Base-by-base conservation (phyloP, 2,329 filamentous ascomycete species). In the Orbilia ellipsospora region DNA sequence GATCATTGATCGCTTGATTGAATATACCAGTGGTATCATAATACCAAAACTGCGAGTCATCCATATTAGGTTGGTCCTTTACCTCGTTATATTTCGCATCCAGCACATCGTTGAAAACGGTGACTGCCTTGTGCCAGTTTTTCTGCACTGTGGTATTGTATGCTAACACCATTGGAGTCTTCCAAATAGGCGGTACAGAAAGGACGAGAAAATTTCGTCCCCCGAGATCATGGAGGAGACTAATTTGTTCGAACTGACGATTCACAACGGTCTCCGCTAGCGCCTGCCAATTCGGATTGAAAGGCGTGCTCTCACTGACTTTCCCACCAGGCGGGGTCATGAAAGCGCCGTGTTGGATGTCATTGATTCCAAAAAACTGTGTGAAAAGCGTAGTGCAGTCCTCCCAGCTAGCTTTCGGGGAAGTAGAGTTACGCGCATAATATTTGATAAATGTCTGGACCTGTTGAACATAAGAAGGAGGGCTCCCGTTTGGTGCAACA, bases 351-450 rank as follows among this genome's bases (percentile, higher is more conserved):
- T 56, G 52, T 56, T 56, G 52, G 52, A 56, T 36, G 28, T 56
- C 52, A 56, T 56, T 56, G 52, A 56, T 56, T 56, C 52, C 52
- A 20, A 56, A 56, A 15, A 56, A 56, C 16, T 56, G 52, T 15
- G 52, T 56, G 18, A 56, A 56, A 56, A 56, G 52, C 4, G 52
- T 56, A n/a, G 52, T 56, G 8, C 52, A 56, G 28, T 40, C 40
- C 28, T 56, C 52, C 52, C 52, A 56, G 26, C 10, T 56, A 18
- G 52, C 52, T 36, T 56, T 56, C 1, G 52, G 52, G 15, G 52
- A 13, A 8, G 52, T 56, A 20, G 52, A 15, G 26, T 31, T 56
- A 56, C 52, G 52, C n/a, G 52, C 52, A 40, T 56, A 56, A 36
- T 56, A 56, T 40, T 56, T 36, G 23, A 56, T 40, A 20, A 56